Evolutionary conservation across 164 flowering plant species (phyloP).

Genomic region (Euptelea pleiosperma): DNA sequence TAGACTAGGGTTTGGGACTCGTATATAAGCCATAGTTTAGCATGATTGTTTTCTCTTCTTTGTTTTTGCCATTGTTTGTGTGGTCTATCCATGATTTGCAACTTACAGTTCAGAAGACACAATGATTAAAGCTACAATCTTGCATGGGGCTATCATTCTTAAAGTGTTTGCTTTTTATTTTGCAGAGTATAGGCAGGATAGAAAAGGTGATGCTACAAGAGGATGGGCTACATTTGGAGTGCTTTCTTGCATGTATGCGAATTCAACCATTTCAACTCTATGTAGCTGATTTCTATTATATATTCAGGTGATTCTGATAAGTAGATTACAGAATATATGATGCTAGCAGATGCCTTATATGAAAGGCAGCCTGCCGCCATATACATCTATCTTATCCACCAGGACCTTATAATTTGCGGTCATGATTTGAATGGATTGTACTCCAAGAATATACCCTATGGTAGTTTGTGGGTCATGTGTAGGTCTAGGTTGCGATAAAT

Average conservation of each 20-base stretch:
- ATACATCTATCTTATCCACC: not conserved
- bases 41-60: no score
- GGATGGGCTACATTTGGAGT: constrained; percentile 93
- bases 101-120: no score
- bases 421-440: not conserved
- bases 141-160: not conserved
- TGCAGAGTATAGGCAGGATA: constrained; percentile 63
- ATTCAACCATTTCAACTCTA: constrained; percentile 4
- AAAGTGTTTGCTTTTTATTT: constrained; percentile 2
- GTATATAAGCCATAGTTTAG: no score
- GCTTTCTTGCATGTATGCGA: constrained; percentile 73
- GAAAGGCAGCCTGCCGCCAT: not conserved
- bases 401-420: not conserved
- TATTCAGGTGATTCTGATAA: not conserved
- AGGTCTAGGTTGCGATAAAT: not conserved
- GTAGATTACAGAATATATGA: constrained; percentile 3
- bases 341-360: not conserved
- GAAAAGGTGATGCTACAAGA: constrained; percentile 40
- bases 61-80: no score
- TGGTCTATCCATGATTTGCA: no score
- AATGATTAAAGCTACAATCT: no score
- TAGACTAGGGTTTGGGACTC: no score
- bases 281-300: not conserved
- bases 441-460: no score
- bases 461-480: not conserved